phyloP scores from a whole-genome alignment of 2,329 filamentous ascomycete species.

The Hypomyces rosellus region DNA sequence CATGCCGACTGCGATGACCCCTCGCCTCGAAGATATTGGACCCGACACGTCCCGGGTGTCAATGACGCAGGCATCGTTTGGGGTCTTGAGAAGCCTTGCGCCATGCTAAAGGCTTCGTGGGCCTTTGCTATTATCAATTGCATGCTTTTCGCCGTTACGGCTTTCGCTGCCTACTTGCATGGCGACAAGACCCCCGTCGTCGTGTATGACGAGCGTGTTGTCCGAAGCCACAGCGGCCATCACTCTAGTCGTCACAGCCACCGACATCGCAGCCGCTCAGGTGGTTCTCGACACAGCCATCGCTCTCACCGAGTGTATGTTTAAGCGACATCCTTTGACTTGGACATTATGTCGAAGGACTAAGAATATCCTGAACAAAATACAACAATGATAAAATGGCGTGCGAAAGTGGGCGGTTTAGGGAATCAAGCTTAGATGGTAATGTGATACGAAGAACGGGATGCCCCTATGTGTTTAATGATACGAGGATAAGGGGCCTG shows the following conservation, averaged over 20 bases:
- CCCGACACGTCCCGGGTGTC: conserved; percentile 56
- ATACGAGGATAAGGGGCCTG: not conserved
- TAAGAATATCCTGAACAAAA: not conserved
- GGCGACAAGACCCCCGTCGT: conserved; percentile 46
- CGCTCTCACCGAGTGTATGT: conserved; percentile 50
- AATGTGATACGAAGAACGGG: not conserved
- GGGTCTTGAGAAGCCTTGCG: conserved; percentile 67
- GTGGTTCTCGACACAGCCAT: conserved; percentile 34
- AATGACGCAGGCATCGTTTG: conserved; percentile 46
- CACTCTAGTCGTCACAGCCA: conserved; percentile 36
- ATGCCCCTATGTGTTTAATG: not conserved
- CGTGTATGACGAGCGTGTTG: conserved; percentile 25
- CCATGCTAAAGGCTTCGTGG: conserved; percentile 87
- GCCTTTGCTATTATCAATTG: conserved; percentile 86
- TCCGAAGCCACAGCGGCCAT: conserved; percentile 25
- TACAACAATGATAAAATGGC: not conserved
- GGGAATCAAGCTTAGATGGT: not conserved
- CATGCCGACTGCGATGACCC: conserved; percentile 63
- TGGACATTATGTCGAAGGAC: not conserved
- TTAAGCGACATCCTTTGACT: conserved; percentile 18
- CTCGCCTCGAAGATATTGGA: conserved; percentile 41
- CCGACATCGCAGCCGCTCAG: conserved; percentile 33
- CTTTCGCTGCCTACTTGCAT: conserved; percentile 59
- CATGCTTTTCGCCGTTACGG: conserved; percentile 73
- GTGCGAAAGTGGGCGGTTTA: no score